Evolutionary conservation across 1,284 basidiomycete species (phyloP).

Genomic region (Quambalaria eucalypti): DNA sequence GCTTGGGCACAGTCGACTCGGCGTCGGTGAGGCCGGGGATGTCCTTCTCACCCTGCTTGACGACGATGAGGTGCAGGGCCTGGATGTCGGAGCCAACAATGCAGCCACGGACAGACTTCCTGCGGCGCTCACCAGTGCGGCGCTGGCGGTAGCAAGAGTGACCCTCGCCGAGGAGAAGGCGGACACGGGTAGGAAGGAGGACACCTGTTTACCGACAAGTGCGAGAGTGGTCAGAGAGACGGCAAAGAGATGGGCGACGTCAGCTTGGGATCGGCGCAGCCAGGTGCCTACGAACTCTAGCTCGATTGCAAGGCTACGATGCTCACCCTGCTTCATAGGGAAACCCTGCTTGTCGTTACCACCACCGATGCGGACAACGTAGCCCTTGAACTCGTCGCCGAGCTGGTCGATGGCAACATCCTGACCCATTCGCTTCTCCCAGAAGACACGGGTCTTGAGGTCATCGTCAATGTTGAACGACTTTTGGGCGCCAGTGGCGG

Average conservation of each 20-base stretch:
- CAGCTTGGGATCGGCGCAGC: too few relatives aligned
- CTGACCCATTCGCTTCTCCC: slow-evolving; percentile 90
- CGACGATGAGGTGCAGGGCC: slow-evolving; percentile 84
- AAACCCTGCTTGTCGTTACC: slow-evolving; percentile 78
- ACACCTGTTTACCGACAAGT: slow-evolving; percentile 49
- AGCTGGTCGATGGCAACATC: slow-evolving; percentile 84
- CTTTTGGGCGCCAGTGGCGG: slow-evolving; percentile 92
- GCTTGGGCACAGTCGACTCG: slow-evolving; percentile 74
- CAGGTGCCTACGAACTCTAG: too few relatives aligned
- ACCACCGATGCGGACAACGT: slow-evolving; percentile 92
- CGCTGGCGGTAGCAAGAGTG: slow-evolving; percentile 96
- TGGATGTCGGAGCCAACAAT: slow-evolving; percentile 90
- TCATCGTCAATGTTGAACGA: slow-evolving; percentile 83
- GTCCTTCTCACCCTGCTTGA: slow-evolving; percentile 91
- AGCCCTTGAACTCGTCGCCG: slow-evolving; percentile 95
- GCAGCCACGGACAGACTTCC: slow-evolving; percentile 97
- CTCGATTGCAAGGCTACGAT: not conserved
- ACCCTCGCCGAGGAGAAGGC: slow-evolving; percentile 84
- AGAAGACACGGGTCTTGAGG: slow-evolving; percentile 69
- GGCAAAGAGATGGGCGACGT: too few relatives aligned
- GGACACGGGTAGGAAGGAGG: slow-evolving; percentile 84
- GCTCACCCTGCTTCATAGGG: slow-evolving; percentile 91
- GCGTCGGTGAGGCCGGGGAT: slow-evolving; percentile 84
- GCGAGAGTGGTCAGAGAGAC: not conserved
- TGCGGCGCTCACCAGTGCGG: slow-evolving; percentile 88